These are phyloP conservation scores for Limnanthes douglasii DNA, from an alignment of 345 rosid species.

Conservation along the genomic window DNA sequence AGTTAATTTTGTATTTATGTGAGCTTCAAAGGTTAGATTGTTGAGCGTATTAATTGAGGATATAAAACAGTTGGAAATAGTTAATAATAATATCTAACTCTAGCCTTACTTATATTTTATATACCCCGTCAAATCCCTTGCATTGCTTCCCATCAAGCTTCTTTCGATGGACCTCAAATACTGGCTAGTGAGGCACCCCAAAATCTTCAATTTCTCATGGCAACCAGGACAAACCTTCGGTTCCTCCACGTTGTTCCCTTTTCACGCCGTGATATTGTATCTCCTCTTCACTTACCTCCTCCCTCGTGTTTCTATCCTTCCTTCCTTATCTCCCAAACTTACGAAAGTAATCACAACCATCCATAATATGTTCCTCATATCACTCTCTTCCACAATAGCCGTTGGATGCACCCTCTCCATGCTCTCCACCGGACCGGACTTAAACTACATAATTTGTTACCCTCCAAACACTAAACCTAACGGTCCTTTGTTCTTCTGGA, in stretches of 20 bases:
- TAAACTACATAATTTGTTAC: conserved; percentile 32
- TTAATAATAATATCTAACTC: no score
- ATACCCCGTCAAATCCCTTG: no score
- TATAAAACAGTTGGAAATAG: no score
- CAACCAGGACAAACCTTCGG: conserved; percentile 12
- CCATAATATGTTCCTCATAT: conserved; percentile 21
- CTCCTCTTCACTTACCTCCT: conserved; percentile 14
- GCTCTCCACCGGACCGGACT: conserved; percentile 7
- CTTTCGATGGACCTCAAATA: no score
- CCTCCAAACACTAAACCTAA: conserved; percentile 21
- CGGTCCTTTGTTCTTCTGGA: conserved; percentile 66
- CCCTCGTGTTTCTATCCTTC: not conserved
- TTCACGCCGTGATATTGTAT: conserved; percentile 12
- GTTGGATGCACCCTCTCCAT: conserved; percentile 21
- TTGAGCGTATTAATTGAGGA: no score
- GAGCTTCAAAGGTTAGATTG: no score
- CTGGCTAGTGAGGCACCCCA: no score
- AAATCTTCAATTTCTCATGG: conserved; percentile 24
- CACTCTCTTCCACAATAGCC: conserved; percentile 26
- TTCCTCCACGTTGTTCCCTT: conserved; percentile 21
- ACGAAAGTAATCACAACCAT: conserved; percentile 15
- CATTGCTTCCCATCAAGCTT: no score
- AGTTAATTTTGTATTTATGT: no score
- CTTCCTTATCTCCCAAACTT: conserved; percentile 4
- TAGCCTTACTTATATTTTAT: no score